Conservation (phyloP, 108 stramenopile species). For the Schizochytrium sp. region DNA sequence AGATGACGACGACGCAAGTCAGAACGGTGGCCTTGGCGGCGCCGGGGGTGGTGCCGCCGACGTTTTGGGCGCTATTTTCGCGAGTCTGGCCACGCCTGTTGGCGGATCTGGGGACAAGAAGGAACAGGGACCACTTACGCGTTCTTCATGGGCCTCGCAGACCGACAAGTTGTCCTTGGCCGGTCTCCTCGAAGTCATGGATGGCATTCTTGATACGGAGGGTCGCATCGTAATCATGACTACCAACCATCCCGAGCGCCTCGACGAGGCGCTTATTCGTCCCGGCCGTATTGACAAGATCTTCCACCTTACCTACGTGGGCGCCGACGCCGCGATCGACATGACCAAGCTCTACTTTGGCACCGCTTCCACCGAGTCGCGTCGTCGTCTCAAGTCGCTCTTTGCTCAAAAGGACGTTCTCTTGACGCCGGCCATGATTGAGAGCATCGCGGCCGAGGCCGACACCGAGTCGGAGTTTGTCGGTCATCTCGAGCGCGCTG, state of each 20-base stretch:
- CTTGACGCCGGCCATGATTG: background rate
- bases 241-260: constrained; percentile 64
- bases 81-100: constrained; percentile 11
- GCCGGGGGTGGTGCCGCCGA: background rate
- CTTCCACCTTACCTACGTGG: constrained; percentile 54
- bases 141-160: background rate
- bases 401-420: background rate
- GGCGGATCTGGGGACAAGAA: background rate
- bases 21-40: background rate
- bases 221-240: constrained; percentile 70
- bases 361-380: background rate
- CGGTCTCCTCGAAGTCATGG: constrained; percentile 65
- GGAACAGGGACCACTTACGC: background rate
- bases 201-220: constrained; percentile 70
- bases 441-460: background rate
- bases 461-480: constrained; percentile 1
- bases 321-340: constrained; percentile 28
- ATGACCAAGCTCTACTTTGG: constrained; percentile 66
- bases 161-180: constrained; percentile 48
- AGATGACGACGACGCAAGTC: background rate
- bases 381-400: background rate
- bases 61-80: constrained; percentile 14
- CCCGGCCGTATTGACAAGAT: constrained; percentile 67
- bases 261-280: constrained; percentile 69
- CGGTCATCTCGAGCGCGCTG: background rate